Percentiles rank a stretch among this genome's conserved stretches.
phyloP scores from a whole-genome alignment of 2,329 filamentous ascomycete genomes.

The Trichoderma sp. region DNA sequence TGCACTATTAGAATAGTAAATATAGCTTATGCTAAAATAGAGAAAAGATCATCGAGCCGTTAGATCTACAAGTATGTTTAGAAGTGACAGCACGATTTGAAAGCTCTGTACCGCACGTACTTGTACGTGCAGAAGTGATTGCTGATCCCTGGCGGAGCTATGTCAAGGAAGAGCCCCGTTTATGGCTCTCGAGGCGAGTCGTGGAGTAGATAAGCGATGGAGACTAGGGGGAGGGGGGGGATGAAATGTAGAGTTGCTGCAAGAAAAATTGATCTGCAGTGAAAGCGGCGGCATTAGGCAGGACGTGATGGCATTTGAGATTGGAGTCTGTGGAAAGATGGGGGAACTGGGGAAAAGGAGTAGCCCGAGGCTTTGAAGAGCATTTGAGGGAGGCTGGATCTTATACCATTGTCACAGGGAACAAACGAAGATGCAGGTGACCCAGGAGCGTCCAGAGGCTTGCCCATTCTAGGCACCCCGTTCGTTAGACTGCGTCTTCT shows the following conservation, averaged over 20 bases:
- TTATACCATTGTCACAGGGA: background rate
- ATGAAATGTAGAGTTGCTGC: background rate
- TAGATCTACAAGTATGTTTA: background rate
- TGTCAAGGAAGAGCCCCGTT: background rate
- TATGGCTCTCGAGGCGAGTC: slow-evolving; percentile 2
- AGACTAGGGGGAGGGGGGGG: background rate
- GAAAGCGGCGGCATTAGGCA: background rate
- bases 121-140: background rate
- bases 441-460: background rate
- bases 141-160: background rate
- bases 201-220: slow-evolving; percentile 15
- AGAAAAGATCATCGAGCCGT: background rate
- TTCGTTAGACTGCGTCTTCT: background rate
- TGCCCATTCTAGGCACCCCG: background rate
- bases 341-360: background rate
- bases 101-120: background rate
- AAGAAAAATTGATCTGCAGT: background rate
- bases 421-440: background rate
- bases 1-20: background rate
- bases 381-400: background rate
- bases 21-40: background rate
- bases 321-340: background rate
- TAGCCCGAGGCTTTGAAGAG: background rate
- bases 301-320: background rate
- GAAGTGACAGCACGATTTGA: background rate